phyloP scores from a whole-genome alignment of 345 rosid genomes.

The Ceriops tagal region DNA sequence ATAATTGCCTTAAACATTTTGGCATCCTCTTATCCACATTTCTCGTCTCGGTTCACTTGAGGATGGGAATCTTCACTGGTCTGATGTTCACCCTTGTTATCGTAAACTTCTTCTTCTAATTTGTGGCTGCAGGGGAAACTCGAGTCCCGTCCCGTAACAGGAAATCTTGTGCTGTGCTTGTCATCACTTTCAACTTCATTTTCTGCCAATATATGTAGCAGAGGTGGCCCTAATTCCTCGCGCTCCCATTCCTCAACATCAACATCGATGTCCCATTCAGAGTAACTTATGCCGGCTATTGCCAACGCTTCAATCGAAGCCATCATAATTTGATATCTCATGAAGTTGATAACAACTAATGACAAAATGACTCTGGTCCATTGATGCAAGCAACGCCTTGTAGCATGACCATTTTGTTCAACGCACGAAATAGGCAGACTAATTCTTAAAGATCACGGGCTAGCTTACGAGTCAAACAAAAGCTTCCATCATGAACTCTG shows the following conservation, averaged over 20 bases:
- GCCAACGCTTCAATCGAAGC: constrained; percentile 45
- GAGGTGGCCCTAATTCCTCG: constrained; percentile 18
- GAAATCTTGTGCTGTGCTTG: neutral
- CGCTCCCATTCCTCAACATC: constrained; percentile 38
- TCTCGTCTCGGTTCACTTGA: too few species aligned
- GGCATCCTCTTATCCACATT: too few species aligned
- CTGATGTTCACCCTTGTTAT: too few species aligned
- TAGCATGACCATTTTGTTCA: neutral
- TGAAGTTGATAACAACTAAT: neutral
- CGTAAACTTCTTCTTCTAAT: neutral
- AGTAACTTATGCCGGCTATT: constrained; percentile 40
- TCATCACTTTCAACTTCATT: neutral
- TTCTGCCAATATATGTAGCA: constrained; percentile 22
- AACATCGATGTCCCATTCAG: constrained; percentile 27
- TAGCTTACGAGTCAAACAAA: neutral
- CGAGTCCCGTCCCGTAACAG: neutral
- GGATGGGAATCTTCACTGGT: too few species aligned
- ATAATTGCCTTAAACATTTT: too few species aligned
- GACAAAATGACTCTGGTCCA: too few species aligned
- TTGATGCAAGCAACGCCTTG: neutral
- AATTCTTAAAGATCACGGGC: neutral
- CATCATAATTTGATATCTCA: constrained; percentile 8
- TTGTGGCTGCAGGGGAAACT: neutral
- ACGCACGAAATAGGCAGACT: too few species aligned
- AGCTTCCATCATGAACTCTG: neutral